A percentile compares a stretch with the other conserved stretches of the same genome.
Conservation (phyloP, 2,329 filamentous ascomycete species). For the Canariomyces notabilis region DNA sequence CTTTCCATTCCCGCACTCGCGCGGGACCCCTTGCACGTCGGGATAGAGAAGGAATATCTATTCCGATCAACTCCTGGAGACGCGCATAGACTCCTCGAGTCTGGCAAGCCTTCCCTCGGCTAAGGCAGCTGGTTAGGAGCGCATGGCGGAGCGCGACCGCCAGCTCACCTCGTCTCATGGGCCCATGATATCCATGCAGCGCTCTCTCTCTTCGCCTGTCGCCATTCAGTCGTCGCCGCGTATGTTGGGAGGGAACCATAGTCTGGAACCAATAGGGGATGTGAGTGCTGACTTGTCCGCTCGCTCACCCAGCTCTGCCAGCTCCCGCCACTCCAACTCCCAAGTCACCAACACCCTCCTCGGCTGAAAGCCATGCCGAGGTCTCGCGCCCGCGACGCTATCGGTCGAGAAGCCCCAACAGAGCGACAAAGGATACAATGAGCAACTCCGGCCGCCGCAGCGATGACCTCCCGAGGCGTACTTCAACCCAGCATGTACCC, state of each 20-base stretch:
- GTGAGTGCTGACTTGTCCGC: slow-evolving; percentile 19
- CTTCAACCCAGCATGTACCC: slow-evolving; percentile 34
- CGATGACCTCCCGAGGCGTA: slow-evolving; percentile 40
- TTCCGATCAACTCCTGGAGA: slow-evolving; percentile 1
- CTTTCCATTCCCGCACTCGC: slow-evolving; percentile 11
- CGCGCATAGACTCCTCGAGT: no score
- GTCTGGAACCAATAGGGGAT: slow-evolving; percentile 5
- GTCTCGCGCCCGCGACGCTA: slow-evolving; percentile 45
- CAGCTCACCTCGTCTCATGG: slow-evolving; percentile 35
- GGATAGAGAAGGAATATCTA: neutral
- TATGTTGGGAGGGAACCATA: slow-evolving; percentile 41
- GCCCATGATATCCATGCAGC: slow-evolving; percentile 58
- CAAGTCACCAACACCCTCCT: slow-evolving; percentile 51
- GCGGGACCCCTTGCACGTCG: neutral
- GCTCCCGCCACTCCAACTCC: slow-evolving; percentile 48
- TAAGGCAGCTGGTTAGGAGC: slow-evolving; percentile 23
- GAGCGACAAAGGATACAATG: slow-evolving; percentile 41
- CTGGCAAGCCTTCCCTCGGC: slow-evolving; percentile 17
- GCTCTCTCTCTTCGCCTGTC: slow-evolving; percentile 58
- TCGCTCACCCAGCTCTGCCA: slow-evolving; percentile 41
- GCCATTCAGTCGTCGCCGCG: slow-evolving; percentile 52
- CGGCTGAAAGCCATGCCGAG: slow-evolving; percentile 45
- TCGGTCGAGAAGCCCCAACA: slow-evolving; percentile 52
- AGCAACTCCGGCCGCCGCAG: slow-evolving; percentile 39
- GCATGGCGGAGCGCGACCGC: slow-evolving; percentile 26